Evolutionary conservation across 2,329 filamentous ascomycete species (phyloP).

Genomic region (Pseudogymnoascus sp.): DNA sequence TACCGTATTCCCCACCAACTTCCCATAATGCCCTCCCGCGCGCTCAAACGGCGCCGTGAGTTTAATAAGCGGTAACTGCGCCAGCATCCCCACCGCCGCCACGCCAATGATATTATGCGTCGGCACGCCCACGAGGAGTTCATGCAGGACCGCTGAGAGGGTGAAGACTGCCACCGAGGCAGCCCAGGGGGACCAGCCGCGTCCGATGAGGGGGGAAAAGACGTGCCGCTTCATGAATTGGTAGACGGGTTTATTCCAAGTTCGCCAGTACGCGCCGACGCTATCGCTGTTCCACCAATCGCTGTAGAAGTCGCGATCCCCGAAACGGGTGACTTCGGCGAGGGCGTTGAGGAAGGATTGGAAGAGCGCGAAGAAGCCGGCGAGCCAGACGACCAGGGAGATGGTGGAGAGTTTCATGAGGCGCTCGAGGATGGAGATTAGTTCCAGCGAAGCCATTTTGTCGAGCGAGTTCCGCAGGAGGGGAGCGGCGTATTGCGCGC

Average conservation of each 20-base stretch:
- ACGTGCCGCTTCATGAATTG: slow-evolving; percentile 94
- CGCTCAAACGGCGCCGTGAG: slow-evolving; percentile 73
- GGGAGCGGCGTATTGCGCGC: slow-evolving; percentile 87
- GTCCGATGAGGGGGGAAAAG: slow-evolving; percentile 76
- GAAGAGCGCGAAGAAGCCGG: slow-evolving; percentile 94
- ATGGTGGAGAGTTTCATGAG: slow-evolving; percentile 94
- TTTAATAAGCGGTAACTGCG: slow-evolving; percentile 81
- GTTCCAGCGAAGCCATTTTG: slow-evolving; percentile 72
- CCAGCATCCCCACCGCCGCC: slow-evolving; percentile 87
- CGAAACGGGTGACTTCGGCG: slow-evolving; percentile 82
- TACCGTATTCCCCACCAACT: slow-evolving; percentile 79
- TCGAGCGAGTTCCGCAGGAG: slow-evolving; percentile 82
- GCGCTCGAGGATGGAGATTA: slow-evolving; percentile 76
- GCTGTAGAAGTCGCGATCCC: slow-evolving; percentile 88
- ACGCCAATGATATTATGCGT: slow-evolving; percentile 94
- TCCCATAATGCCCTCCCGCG: slow-evolving; percentile 65
- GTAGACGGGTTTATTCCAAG: slow-evolving; percentile 97
- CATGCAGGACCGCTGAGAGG: slow-evolving; percentile 81
- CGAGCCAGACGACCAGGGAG: slow-evolving; percentile 91
- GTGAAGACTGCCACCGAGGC: slow-evolving; percentile 80
- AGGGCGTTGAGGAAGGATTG: slow-evolving; percentile 87
- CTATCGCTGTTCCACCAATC: slow-evolving; percentile 97
- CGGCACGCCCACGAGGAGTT: slow-evolving; percentile 84
- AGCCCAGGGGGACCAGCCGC: slow-evolving; percentile 62
- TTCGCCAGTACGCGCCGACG: slow-evolving; percentile 83